Evolutionary conservation across 108 stramenopile species (phyloP).

Genomic region (Nitzschia inconspicua): DNA sequence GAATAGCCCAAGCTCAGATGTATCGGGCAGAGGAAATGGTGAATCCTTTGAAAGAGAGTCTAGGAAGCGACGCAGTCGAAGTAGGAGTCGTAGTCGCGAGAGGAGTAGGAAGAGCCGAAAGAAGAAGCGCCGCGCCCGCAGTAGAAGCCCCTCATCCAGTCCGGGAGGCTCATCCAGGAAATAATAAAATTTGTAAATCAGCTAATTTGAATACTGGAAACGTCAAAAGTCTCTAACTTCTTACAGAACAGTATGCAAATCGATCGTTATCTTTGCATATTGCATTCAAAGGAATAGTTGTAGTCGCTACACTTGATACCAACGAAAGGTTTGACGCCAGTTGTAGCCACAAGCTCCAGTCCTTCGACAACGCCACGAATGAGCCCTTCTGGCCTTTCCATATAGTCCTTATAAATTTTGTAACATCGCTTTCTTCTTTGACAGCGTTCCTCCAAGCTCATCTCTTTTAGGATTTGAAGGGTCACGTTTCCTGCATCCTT

Average conservation of each 20-base stretch:
- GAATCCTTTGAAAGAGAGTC: constrained; percentile 16
- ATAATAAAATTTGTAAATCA: constrained; percentile 4
- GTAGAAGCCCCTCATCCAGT: constrained; percentile 23
- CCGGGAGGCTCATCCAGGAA: constrained; percentile 6
- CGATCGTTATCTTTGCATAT: too few species aligned
- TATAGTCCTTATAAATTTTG: too few species aligned
- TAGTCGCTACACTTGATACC: too few species aligned
- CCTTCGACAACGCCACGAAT: too few species aligned
- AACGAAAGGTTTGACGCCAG: too few species aligned
- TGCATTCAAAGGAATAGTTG: too few species aligned
- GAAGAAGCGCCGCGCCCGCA: constrained; percentile 33
- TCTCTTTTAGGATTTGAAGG: constrained; percentile 7
- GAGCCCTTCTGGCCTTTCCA: too few species aligned
- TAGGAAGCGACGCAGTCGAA: constrained; percentile 31
- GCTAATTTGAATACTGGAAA: too few species aligned
- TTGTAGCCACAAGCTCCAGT: too few species aligned
- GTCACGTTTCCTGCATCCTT: constrained; percentile 8
- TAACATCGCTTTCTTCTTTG: constrained; percentile 1
- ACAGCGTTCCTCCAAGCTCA: constrained; percentile 8
- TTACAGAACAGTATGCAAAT: too few species aligned
- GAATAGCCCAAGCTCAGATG: constrained; percentile 3
- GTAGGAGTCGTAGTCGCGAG: constrained; percentile 24
- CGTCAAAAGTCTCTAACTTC: too few species aligned
- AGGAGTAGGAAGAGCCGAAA: constrained; percentile 34
- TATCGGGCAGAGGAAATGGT: constrained; percentile 5